phyloP scores from a whole-genome alignment of 139 green algal species.

The Pseudopediastrum boryanum region DNA sequence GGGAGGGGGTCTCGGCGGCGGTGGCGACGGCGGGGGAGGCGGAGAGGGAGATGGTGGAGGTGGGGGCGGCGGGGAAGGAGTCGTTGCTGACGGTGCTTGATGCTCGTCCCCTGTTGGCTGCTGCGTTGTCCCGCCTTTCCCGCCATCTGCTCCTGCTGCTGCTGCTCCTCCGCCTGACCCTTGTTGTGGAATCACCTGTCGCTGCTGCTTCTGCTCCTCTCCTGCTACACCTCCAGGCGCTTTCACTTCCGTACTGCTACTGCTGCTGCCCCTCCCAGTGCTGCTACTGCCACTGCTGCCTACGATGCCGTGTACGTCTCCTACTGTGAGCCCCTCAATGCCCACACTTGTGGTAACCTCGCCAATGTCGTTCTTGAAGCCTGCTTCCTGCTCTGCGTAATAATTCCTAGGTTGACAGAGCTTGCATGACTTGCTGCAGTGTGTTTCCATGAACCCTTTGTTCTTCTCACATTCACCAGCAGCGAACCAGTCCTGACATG shows the following conservation, averaged over 20 bases:
- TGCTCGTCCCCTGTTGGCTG: background rate
- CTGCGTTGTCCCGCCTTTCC: background rate
- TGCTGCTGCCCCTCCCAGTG: no score
- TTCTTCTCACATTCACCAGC: conserved; percentile 58
- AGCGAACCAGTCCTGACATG: conserved; percentile 43
- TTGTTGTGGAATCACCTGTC: no score
- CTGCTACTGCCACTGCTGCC: conserved; percentile 11
- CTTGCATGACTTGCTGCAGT: conserved; percentile 50
- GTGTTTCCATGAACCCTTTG: conserved; percentile 50
- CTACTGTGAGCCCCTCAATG: background rate
- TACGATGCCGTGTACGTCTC: background rate
- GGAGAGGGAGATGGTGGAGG: no score
- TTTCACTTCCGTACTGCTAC: no score
- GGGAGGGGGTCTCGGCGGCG: background rate
- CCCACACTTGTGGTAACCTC: background rate
- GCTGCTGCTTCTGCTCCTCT: no score
- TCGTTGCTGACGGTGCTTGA: no score
- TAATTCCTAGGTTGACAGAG: conserved; percentile 9
- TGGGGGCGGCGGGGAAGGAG: no score
- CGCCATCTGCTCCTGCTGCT: background rate
- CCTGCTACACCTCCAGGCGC: no score
- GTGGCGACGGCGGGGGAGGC: background rate
- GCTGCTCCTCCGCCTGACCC: background rate
- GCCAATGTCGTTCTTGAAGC: background rate
- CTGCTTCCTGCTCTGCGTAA: background rate